A percentile compares a stretch with the other conserved stretches of the same genome.
Conservation (phyloP, 2,329 filamentous ascomycete species). For the Fusarium humuli region DNA sequence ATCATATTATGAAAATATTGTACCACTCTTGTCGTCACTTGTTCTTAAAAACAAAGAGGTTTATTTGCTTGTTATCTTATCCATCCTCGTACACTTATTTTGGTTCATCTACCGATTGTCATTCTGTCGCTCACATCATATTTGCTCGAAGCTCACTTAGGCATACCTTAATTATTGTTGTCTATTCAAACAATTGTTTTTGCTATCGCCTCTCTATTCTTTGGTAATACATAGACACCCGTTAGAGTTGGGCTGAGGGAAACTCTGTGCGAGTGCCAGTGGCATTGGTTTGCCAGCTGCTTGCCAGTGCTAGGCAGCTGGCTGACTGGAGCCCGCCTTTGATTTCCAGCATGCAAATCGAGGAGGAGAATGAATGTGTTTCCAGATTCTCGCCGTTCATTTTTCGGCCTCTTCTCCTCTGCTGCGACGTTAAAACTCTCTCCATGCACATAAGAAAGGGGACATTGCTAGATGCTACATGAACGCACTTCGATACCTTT, state of each 20-base stretch:
- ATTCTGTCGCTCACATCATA: not conserved
- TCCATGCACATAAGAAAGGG: not conserved
- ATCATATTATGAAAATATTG: not conserved
- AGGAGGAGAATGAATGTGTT: conserved; percentile 2
- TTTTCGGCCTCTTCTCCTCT: not conserved
- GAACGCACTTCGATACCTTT: conserved; percentile 5
- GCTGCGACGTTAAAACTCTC: not conserved
- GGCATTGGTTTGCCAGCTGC: not conserved
- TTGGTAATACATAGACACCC: not conserved
- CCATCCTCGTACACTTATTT: not conserved
- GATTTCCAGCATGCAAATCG: not conserved
- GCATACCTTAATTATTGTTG: not conserved
- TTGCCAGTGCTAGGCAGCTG: conserved; percentile 22
- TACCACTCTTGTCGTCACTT: not conserved
- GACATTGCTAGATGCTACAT: not conserved
- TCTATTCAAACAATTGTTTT: not conserved
- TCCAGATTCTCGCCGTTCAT: not conserved
- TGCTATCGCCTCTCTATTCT: not conserved
- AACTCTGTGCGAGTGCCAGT: not conserved
- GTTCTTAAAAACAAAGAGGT: too few relatives aligned
- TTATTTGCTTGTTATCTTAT: too few relatives aligned
- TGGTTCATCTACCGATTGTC: not conserved
- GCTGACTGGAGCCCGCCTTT: not conserved
- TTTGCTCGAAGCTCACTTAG: not conserved
- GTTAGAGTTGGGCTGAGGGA: not conserved